These are phyloP conservation scores for Penicillium sp. DNA, from an alignment of 2,329 filamentous ascomycete genomes.

Conservation along the genomic window DNA sequence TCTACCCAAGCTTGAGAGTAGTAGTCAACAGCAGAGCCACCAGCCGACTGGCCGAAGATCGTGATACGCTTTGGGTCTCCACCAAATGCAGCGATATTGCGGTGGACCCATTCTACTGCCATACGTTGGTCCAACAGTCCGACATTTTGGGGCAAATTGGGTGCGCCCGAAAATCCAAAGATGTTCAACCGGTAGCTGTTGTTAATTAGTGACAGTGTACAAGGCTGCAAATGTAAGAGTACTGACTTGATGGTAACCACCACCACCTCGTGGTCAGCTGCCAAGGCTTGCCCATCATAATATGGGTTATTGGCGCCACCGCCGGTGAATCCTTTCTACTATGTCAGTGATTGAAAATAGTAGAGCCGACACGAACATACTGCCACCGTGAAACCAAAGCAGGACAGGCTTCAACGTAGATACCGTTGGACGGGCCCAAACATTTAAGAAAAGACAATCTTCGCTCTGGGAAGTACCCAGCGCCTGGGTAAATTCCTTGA, in stretches of 20 bases:
- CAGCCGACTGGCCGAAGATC: slow-evolving; percentile 50
- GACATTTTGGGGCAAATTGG: slow-evolving; percentile 42
- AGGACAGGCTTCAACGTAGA: slow-evolving; percentile 37
- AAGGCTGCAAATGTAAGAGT: background rate
- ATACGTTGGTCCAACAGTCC: slow-evolving; percentile 55
- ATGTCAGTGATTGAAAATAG: background rate
- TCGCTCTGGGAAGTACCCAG: slow-evolving; percentile 31
- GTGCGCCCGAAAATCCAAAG: slow-evolving; percentile 44
- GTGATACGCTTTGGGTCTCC: slow-evolving; percentile 50
- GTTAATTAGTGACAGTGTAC: background rate
- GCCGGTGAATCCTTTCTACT: slow-evolving; percentile 33
- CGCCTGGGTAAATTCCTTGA: slow-evolving; percentile 23
- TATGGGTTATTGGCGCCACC: slow-evolving; percentile 39
- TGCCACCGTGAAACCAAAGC: slow-evolving; percentile 45
- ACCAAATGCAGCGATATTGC: slow-evolving; percentile 53
- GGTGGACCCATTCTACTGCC: slow-evolving; percentile 53
- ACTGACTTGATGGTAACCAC: slow-evolving; percentile 43
- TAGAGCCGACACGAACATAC: slow-evolving; percentile 23
- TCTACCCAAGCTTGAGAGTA: slow-evolving; percentile 35
- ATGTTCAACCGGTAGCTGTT: slow-evolving; percentile 41
- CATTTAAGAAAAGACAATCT: slow-evolving; percentile 40
- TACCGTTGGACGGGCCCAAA: slow-evolving; percentile 29
- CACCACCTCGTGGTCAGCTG: slow-evolving; percentile 41
- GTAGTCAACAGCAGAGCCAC: slow-evolving; percentile 32
- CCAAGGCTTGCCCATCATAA: slow-evolving; percentile 39